These are phyloP conservation scores for Capillidium heterosporum DNA, from an alignment of 371 early-diverging fungal genomes.

Conservation along the genomic window DNA sequence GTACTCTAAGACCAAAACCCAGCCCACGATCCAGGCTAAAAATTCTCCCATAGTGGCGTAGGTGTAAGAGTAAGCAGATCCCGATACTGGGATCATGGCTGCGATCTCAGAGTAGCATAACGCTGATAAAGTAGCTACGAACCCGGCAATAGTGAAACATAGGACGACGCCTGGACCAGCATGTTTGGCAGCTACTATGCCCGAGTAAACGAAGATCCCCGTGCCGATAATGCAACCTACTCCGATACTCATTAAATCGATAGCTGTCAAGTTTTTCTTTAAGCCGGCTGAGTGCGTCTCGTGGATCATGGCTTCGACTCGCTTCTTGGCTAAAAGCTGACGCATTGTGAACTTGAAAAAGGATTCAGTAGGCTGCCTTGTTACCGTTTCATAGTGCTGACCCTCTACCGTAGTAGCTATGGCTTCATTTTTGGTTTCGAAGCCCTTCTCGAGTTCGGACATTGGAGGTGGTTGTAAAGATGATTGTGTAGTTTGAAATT, in stretches of 20 bases:
- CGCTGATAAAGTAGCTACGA: constrained; percentile 49
- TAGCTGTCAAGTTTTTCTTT: constrained; percentile 1
- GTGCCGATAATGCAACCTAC: constrained; percentile 59
- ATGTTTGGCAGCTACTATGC: constrained; percentile 45
- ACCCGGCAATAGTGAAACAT: constrained; percentile 53
- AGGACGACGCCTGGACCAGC: constrained; percentile 69
- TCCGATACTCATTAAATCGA: constrained; percentile 17
- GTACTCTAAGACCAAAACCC: constrained; percentile 70
- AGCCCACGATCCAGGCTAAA: constrained; percentile 68
- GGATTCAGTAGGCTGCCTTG: not conserved
- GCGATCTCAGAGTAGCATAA: constrained; percentile 69
- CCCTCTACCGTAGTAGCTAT: too few relatives aligned
- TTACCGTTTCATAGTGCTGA: not conserved
- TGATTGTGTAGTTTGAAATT: too few relatives aligned
- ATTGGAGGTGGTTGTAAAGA: too few relatives aligned
- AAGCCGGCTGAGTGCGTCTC: not conserved
- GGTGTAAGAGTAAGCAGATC: constrained; percentile 68
- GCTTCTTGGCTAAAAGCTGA: not conserved
- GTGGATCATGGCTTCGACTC: not conserved
- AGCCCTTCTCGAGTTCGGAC: too few relatives aligned
- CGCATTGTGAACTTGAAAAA: constrained; percentile 17
- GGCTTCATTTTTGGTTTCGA: too few relatives aligned
- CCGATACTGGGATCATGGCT: constrained; percentile 69
- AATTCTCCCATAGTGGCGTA: constrained; percentile 73
- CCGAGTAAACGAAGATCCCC: constrained; percentile 25